Conservation (phyloP, 2,329 filamentous ascomycete species). For the Colletotrichum camelliae region DNA sequence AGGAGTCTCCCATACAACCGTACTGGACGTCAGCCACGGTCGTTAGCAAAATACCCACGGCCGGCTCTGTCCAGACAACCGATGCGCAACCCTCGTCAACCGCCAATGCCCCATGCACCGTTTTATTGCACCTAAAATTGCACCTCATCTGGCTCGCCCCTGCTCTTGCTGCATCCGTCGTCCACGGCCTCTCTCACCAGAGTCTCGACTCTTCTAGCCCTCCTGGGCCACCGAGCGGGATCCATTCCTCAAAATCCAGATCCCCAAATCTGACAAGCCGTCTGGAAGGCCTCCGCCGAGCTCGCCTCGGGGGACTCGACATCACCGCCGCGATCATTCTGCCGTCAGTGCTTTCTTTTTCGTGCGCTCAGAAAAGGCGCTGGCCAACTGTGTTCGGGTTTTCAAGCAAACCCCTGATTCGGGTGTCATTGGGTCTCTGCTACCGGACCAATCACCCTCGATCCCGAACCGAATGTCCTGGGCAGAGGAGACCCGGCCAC, state of each 20-base stretch:
- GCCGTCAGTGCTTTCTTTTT: neutral
- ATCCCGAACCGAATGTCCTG: neutral
- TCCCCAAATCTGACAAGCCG: neutral
- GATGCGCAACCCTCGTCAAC: constrained; percentile 1
- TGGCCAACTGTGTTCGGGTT: neutral
- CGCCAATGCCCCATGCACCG: constrained; percentile 5
- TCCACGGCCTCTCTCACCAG: neutral
- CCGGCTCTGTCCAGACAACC: neutral
- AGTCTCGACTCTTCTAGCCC: constrained; percentile 17
- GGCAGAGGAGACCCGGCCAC: neutral
- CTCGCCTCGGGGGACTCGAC: neutral
- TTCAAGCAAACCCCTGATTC: neutral
- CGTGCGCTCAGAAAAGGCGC: neutral
- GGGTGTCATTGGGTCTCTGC: neutral
- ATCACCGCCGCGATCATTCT: neutral
- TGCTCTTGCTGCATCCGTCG: neutral
- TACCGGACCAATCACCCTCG: neutral
- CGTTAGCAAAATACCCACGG: neutral
- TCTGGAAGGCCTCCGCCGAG: neutral
- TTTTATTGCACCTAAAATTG: constrained; percentile 20
- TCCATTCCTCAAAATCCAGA: neutral
- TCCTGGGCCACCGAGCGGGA: neutral
- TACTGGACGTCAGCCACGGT: neutral
- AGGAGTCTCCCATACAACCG: neutral
- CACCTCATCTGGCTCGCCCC: constrained; percentile 14